phyloP scores from a whole-genome alignment of 768 basidiomycete genomes.

The Phylloporus sp. region DNA sequence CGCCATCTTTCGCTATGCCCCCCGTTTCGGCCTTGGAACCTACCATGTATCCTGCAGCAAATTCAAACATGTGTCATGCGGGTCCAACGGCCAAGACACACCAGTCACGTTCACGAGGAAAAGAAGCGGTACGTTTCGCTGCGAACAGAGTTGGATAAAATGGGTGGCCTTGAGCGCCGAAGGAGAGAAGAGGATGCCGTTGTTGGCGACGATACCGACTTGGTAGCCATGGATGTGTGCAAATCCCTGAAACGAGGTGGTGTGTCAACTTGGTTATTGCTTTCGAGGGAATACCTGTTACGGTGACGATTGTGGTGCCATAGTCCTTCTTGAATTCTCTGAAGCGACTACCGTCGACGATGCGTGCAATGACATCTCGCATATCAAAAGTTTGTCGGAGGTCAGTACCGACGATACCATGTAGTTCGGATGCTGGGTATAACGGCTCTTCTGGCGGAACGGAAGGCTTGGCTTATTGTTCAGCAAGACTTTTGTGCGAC shows the following conservation, averaged over 20 bases:
- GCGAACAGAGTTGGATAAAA: constrained; percentile 92
- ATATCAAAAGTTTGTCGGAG: constrained; percentile 87
- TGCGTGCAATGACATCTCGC: constrained; percentile 86
- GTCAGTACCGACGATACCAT: constrained; percentile 90
- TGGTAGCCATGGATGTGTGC: constrained; percentile 84
- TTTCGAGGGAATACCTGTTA: constrained; percentile 30
- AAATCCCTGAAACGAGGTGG: constrained; percentile 54
- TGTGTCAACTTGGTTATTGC: constrained; percentile 4
- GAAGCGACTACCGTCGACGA: constrained; percentile 89
- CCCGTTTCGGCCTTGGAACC: constrained; percentile 92
- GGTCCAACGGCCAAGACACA: constrained; percentile 16
- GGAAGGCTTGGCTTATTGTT: constrained; percentile 45
- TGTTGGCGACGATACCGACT: constrained; percentile 91
- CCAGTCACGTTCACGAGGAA: constrained; percentile 97
- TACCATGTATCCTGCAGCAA: constrained; percentile 78
- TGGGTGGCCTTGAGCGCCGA: constrained; percentile 93
- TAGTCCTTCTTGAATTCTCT: constrained; percentile 97
- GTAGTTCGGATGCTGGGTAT: constrained; percentile 75
- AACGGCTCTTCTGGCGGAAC: constrained; percentile 63
- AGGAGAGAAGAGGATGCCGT: constrained; percentile 91
- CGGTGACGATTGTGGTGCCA: constrained; percentile 85
- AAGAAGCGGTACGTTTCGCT: constrained; percentile 81
- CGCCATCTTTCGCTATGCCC: constrained; percentile 91
- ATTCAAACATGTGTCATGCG: constrained; percentile 1
- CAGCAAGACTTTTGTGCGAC: constrained; percentile 3